These are phyloP conservation scores for Plantago ovata DNA, from an alignment of 257 asterid genomes.

Conservation along the genomic window DNA sequence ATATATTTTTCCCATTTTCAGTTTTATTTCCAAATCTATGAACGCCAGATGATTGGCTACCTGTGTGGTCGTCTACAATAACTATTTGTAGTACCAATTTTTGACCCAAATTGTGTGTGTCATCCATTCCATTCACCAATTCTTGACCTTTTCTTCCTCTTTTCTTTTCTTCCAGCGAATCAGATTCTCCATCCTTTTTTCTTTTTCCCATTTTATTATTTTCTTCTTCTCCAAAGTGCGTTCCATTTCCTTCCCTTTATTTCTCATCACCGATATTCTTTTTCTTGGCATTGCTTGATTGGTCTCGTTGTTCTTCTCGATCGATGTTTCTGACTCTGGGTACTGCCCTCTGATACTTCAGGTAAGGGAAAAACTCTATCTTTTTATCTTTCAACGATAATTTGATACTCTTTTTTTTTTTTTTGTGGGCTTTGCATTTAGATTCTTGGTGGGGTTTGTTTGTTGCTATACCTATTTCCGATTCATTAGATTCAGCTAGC, in stretches of 20 bases:
- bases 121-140: background rate
- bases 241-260: constrained; percentile 5
- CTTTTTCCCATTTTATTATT: constrained; percentile 4
- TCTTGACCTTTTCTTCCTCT: constrained; percentile 36
- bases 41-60: too few relatives aligned
- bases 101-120: too few relatives aligned
- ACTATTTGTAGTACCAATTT: too few relatives aligned
- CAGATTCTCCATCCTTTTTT: constrained; percentile 40
- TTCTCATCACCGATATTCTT: constrained; percentile 2
- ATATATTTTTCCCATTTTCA: background rate
- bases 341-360: constrained; percentile 20
- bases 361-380: constrained; percentile 29
- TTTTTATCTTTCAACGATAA: background rate
- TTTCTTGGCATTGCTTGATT: background rate
- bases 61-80: too few relatives aligned
- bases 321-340: constrained; percentile 21
- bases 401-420: background rate
- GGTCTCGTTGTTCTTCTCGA: constrained; percentile 13
- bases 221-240: constrained; percentile 9
- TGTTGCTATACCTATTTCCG: background rate
- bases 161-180: constrained; percentile 32
- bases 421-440: background rate
- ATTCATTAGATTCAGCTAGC: too few relatives aligned
- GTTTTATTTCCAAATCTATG: background rate
- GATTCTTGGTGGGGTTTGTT: background rate